Evolutionary conservation across 805 yeast species (phyloP), one percentile per base, ranked within the genome.

Genomic region (Pichia californica): DNA sequence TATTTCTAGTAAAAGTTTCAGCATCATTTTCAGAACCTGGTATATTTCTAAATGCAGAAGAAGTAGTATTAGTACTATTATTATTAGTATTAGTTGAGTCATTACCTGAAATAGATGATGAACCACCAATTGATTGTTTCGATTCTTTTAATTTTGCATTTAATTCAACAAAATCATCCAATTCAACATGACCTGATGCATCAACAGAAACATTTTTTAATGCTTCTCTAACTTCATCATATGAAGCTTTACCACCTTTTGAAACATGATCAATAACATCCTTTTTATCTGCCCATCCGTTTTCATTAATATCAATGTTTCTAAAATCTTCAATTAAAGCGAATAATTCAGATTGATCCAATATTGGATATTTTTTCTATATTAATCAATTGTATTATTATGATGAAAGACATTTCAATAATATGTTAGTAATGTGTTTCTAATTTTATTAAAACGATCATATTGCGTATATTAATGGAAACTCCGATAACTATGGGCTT

Each of bases 151-250:
- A 72, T 60, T 87, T 88, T 27, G 95, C 85, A 44, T 84, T 75
- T 54, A 93, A 69, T 53, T 82, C 79, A 28, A 91, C 97, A 58
- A 79, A 93, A 61, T 93, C 99, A 47, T 93, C 99, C 59, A 93
- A 69, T 63, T 93, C 99, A 42, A 93, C 97, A 59, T 86, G 91
- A 21, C 99, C 99, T 5, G 95, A 83, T 14, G 98, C 95, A 66
- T 93, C 99, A 28, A 93, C 95, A 52, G 83, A 81, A 38, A 88
- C 97, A 41, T 76, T 77, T 61, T 93, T 93, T 60, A 93, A 74
- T 2, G 97, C 86, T 63, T 88, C 95, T 69, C 99, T 82, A 20
- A 95, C 91, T 52, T 83, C 85, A 64, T 93, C 99, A 59, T 93
- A 93, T 27, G 88, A 64, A 40, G 84, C 91, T 42, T 77, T 77